These are phyloP conservation scores for Thalassia testudinum DNA, from an alignment of 116 monocot genomes.

Conservation along the genomic window DNA sequence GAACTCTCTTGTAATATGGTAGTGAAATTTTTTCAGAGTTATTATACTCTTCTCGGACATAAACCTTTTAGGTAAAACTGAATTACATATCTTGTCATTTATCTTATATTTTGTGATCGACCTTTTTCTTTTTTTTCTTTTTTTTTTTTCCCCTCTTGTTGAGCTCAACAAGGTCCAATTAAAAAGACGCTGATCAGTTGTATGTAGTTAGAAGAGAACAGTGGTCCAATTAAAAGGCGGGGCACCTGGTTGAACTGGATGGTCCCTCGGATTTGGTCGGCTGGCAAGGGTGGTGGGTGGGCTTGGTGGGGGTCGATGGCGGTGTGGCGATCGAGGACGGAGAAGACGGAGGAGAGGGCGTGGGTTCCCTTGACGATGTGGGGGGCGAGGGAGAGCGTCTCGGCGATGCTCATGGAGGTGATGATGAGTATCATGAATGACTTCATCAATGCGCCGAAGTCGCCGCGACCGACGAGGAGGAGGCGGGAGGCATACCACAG, in stretches of 20 bases:
- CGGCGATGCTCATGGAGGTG: slow-evolving; percentile 86
- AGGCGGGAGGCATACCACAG: slow-evolving; percentile 97
- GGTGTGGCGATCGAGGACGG: slow-evolving; percentile 61
- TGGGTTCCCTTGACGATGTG: slow-evolving; percentile 87
- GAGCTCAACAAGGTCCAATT: too few relatives aligned
- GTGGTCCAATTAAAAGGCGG: too few relatives aligned
- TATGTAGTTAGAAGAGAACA: too few relatives aligned
- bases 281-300: slow-evolving; percentile 20
- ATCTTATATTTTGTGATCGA: too few relatives aligned
- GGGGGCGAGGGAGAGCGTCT: slow-evolving; percentile 84
- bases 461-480: slow-evolving; percentile 21
- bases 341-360: slow-evolving; percentile 74
- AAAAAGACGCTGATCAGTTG: too few relatives aligned
- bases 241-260: slow-evolving; percentile 77
- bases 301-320: slow-evolving; percentile 60
- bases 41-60: too few relatives aligned
- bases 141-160: too few relatives aligned
- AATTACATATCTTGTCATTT: too few relatives aligned
- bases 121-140: too few relatives aligned
- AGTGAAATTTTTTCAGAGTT: too few relatives aligned
- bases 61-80: too few relatives aligned
- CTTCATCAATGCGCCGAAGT: slow-evolving; percentile 18
- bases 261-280: slow-evolving; percentile 60
- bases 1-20: too few relatives aligned
- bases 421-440: slow-evolving; percentile 77